Percentiles rank a stretch among this genome's conserved stretches.
Conservation (phyloP, 2,329 filamentous ascomycete genomes). For the Claviceps paspali region DNA sequence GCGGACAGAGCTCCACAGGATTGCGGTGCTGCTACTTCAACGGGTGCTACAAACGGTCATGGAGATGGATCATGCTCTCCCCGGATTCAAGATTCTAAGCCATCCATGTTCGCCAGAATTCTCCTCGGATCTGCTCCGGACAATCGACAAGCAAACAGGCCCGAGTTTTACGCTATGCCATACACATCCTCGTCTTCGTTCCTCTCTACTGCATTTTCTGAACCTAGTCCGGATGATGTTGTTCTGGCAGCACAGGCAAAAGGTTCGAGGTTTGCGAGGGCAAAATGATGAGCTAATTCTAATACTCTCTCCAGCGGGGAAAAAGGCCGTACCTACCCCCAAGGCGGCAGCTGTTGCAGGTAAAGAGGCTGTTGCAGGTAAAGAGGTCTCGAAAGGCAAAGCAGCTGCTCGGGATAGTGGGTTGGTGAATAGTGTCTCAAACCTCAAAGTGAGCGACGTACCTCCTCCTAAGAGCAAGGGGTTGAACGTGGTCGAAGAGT, state of each 20-base stretch:
- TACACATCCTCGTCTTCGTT: conserved; percentile 34
- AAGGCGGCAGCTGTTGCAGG: conserved; percentile 16
- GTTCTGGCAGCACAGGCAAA: conserved; percentile 77
- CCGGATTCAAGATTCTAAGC: conserved; percentile 14
- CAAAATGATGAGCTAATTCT: conserved; percentile 36
- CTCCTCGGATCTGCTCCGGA: conserved; percentile 31
- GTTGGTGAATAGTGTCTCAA: conserved; percentile 16
- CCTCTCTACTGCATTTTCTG: conserved; percentile 53
- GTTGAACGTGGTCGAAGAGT: conserved; percentile 70
- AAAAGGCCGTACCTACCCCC: conserved; percentile 26
- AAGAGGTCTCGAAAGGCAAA: conserved; percentile 25
- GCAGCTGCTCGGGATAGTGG: conserved; percentile 12
- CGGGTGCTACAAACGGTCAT: not conserved
- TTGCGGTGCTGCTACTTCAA: not conserved
- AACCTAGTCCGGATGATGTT: conserved; percentile 83
- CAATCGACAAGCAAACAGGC: conserved; percentile 13
- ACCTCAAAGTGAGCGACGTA: conserved; percentile 31
- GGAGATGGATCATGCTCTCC: conserved; percentile 1
- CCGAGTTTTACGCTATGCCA: conserved; percentile 27
- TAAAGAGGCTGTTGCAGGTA: conserved; percentile 19
- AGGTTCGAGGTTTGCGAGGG: conserved; percentile 53
- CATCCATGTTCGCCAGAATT: conserved; percentile 42
- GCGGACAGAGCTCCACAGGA: not conserved
- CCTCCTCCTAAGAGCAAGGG: conserved; percentile 58
- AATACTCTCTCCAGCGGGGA: conserved; percentile 37